phyloP scores from a whole-genome alignment of 2,329 filamentous ascomycete species.

The Diaporthe citriasiana region DNA sequence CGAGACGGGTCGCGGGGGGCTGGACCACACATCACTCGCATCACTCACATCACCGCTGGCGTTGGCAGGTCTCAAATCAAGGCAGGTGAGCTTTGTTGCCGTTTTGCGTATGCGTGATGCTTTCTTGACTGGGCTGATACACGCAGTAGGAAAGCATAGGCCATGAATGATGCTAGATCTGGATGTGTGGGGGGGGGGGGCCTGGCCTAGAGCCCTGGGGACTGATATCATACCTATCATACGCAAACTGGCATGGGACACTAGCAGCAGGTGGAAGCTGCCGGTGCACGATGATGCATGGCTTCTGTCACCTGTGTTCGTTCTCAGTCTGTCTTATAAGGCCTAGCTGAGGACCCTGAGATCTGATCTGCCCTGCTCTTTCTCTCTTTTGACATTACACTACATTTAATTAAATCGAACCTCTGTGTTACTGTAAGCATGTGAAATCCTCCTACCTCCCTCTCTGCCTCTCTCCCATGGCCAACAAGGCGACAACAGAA shows the following conservation, averaged over 20 bases:
- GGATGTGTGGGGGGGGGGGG: too few relatives aligned
- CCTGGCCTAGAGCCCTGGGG: neutral
- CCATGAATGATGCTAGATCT: too few relatives aligned
- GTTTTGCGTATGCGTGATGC: too few relatives aligned
- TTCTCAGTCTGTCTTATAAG: constrained; percentile 21
- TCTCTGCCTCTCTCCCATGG: too few relatives aligned
- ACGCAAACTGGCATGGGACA: neutral
- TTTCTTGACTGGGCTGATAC: neutral
- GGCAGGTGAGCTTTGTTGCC: constrained; percentile 18
- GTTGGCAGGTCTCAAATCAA: constrained; percentile 7
- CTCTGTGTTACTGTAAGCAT: neutral
- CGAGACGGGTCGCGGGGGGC: neutral
- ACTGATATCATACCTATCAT: constrained; percentile 32
- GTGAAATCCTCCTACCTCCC: neutral
- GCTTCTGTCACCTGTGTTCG: neutral
- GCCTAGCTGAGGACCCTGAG: constrained; percentile 3
- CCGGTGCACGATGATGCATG: constrained; percentile 3
- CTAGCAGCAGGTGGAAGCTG: neutral
- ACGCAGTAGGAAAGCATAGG: neutral
- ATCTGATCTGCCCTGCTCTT: neutral
- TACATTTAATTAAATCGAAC: neutral
- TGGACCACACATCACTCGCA: neutral
- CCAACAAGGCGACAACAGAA: neutral
- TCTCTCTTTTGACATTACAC: neutral
- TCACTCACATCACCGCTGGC: neutral